Conservation (phyloP, 495 filamentous ascomycete species). For the Patellaria atrata region DNA sequence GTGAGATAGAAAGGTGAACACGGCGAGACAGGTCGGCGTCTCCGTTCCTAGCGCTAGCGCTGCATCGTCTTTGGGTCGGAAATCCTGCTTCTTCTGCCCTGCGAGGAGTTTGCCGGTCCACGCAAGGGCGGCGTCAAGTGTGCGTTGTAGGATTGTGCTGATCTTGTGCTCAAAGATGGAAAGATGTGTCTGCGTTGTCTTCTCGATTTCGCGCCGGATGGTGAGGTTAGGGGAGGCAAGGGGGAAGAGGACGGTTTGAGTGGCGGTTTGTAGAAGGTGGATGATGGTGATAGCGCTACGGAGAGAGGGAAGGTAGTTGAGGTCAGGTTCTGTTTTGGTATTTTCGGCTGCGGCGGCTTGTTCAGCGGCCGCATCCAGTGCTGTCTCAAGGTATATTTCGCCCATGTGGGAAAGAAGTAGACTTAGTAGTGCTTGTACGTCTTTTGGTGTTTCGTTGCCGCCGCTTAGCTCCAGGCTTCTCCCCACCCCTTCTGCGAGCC, state of each 20-base stretch:
- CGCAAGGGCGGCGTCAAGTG: conserved; percentile 66
- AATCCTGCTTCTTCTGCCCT: conserved; percentile 82
- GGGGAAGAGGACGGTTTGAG: conserved; percentile 78
- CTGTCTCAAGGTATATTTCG: conserved; percentile 87
- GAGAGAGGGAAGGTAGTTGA: conserved; percentile 65
- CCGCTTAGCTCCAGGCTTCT: conserved; percentile 77
- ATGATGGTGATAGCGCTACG: conserved; percentile 75
- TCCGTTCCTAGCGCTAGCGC: conserved; percentile 24
- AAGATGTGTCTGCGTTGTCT: conserved; percentile 56
- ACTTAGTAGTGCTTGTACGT: conserved; percentile 73
- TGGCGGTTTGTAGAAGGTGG: conserved; percentile 82
- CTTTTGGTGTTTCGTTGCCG: conserved; percentile 79
- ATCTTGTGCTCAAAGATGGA: conserved; percentile 78
- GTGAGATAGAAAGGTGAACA: conserved; percentile 60
- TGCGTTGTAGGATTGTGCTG: conserved; percentile 69
- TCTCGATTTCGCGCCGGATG: conserved; percentile 79
- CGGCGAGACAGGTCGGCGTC: conserved; percentile 68
- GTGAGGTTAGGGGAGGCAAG: conserved; percentile 79
- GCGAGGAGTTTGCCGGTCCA: conserved; percentile 64
- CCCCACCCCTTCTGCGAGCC: conserved; percentile 94
- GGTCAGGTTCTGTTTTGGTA: conserved; percentile 68
- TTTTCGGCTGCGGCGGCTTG: conserved; percentile 59
- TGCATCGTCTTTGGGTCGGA: conserved; percentile 69
- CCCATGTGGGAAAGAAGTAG: conserved; percentile 81
- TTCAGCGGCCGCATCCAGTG: conserved; percentile 74